Base-by-base conservation (phyloP, 495 filamentous ascomycete genomes). In the Neurospora discreta region DNA sequence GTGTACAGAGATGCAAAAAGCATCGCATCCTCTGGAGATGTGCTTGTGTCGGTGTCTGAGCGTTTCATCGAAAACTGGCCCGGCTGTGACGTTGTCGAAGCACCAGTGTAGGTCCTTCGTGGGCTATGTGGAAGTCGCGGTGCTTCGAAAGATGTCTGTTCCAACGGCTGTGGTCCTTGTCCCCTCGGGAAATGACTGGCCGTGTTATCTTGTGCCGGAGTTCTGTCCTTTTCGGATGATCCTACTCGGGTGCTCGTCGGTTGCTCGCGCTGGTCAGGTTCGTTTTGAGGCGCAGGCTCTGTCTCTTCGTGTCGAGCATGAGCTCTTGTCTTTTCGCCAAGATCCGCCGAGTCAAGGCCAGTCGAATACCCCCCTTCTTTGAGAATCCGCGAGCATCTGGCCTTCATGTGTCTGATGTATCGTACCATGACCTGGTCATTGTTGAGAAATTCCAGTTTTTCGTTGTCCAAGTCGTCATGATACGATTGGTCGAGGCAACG, bases 401-500 rank as follows among this genome's bases (percentile, higher is more conserved):
- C 3, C 43, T 70, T 73, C 11, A 70, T 23, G 5, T 30, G 26
- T 1, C 1, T 42, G 3, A 70, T 73, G 44, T 73, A 73, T 4
- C 71, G 68, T 8, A 46, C 65, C 26, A 73, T 39, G 30, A 73
- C 71, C 69, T 73, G 71, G 0, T 73, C 71, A 0, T 52, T 60
- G 23, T 73, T 69, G 3, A 73, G 68, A 3, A 52, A 16, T 8
- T 23, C 36, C 30, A 73, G 20, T 11, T 70, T 73, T 13, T 58
- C 68, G 18, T 0, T 38, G 38, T 73, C 71, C 5, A 73, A 33
- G 8, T 73, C 52, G 1, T 70, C 46, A 33, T 73, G 46, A 26
- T 73, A 73, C 3, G 71, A 73, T 52, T 73, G 71, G n/a, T 73
- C 71, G 0, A 73, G 30, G 69, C 68, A 65, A 1, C 71, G 68